A percentile compares a stretch with the other conserved stretches of the same genome.
Evolutionary conservation across 108 stramenopile species (phyloP).

Genomic region (Fragilariopsis cylindrus): DNA sequence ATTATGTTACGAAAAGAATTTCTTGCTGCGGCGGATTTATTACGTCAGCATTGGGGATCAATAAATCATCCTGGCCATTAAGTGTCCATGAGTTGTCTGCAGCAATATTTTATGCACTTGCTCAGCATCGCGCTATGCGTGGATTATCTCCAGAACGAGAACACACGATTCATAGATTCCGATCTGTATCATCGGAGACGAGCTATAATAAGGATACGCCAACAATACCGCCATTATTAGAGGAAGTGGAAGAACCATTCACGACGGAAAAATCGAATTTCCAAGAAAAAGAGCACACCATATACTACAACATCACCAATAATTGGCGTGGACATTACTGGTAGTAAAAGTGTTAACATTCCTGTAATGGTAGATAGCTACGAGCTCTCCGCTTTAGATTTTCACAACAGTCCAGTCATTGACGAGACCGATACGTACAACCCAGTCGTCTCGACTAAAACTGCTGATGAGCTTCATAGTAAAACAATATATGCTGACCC

Average conservation of each 20-base stretch:
- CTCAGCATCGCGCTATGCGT: slow-evolving; percentile 87
- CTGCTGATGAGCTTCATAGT: not conserved
- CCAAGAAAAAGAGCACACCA: not conserved
- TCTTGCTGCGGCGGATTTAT: slow-evolving; percentile 89
- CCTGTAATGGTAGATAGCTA: slow-evolving; percentile 23
- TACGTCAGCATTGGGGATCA: slow-evolving; percentile 82
- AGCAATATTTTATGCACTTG: slow-evolving; percentile 95
- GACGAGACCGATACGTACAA: slow-evolving; percentile 37
- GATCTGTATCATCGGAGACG: not conserved
- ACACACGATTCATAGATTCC: slow-evolving; percentile 69
- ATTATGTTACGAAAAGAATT: slow-evolving; percentile 91
- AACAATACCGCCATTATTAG: not conserved
- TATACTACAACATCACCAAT: not conserved
- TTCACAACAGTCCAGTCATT: slow-evolving; percentile 30
- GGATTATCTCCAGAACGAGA: slow-evolving; percentile 87
- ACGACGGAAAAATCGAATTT: not conserved
- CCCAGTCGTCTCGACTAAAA: slow-evolving; percentile 16
- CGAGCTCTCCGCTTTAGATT: slow-evolving; percentile 26
- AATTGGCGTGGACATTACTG: not conserved
- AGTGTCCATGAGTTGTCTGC: slow-evolving; percentile 92
- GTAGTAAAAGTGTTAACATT: not conserved
- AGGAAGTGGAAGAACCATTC: not conserved
- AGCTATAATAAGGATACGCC: not conserved
- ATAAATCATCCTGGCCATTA: slow-evolving; percentile 86
- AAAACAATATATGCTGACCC: no score